Percentiles rank a stretch among this genome's conserved stretches.
phyloP scores from a whole-genome alignment of 106 monocot genomes.

The Apostasia shenzhenica region DNA sequence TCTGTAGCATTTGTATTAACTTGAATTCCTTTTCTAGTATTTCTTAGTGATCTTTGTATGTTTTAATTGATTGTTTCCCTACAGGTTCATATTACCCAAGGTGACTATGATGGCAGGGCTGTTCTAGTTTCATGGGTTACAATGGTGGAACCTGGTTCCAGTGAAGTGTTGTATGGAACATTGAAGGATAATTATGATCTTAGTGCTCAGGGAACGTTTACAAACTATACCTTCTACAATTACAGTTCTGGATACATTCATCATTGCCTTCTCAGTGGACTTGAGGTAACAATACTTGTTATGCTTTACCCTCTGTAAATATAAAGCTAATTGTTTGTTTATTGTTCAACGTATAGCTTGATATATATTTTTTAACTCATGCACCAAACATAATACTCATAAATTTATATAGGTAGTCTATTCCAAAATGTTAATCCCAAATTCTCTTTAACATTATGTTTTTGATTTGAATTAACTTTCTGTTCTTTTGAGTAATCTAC shows the following conservation, averaged over 20 bases:
- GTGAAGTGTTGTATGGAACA: constrained; percentile 61
- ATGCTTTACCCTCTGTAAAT: not conserved
- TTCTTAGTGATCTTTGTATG: not conserved
- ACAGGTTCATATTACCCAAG: constrained; percentile 96
- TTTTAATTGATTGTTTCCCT: not conserved
- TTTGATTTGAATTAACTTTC: not conserved
- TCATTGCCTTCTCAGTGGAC: constrained; percentile 75
- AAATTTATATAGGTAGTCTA: no score
- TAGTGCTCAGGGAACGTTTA: constrained; percentile 46
- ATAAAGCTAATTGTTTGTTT: not conserved
- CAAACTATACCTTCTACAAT: constrained; percentile 75
- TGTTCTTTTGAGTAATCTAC: no score
- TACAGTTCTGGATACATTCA: constrained; percentile 96
- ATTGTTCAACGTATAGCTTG: not conserved
- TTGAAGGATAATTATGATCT: constrained; percentile 43
- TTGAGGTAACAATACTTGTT: constrained; percentile 40
- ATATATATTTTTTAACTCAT: not conserved
- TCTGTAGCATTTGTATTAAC: no score
- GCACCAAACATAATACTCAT: no score
- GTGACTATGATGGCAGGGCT: constrained; percentile 97
- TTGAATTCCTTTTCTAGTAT: not conserved
- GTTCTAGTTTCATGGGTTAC: constrained; percentile 96
- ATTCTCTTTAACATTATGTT: not conserved
- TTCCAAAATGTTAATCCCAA: not conserved
- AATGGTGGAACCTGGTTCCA: constrained; percentile 49